Evolutionary conservation across 495 filamentous ascomycete genomes (phyloP).

Genomic region (Geopyxis carbonaria): DNA sequence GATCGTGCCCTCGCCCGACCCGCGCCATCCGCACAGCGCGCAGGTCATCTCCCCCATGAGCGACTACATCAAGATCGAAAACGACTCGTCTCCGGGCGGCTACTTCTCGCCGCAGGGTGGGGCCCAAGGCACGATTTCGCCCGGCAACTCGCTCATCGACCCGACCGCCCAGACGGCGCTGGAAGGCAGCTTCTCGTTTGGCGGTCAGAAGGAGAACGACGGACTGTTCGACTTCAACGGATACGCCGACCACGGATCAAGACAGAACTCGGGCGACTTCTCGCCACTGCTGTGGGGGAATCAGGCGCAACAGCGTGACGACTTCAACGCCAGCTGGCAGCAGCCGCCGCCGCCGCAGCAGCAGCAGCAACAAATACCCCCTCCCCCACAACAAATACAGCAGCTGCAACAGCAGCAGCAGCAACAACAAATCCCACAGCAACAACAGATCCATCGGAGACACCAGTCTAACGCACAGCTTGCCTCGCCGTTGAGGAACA

Average conservation of each 20-base stretch:
- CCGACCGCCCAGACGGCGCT: constrained; percentile 22
- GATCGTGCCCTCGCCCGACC: constrained; percentile 12
- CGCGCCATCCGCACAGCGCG: constrained; percentile 11
- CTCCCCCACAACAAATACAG: constrained; percentile 5
- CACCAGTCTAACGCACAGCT: constrained; percentile 19
- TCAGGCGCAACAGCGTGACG: constrained; percentile 11
- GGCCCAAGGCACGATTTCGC: constrained; percentile 22
- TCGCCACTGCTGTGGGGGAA: constrained; percentile 15
- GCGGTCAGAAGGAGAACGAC: constrained; percentile 14
- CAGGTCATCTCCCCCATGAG: constrained; percentile 16
- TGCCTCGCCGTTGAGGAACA: constrained; percentile 20
- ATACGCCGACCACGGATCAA: constrained; percentile 11
- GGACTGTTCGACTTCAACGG: constrained; percentile 21
- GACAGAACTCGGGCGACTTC: constrained; percentile 13
- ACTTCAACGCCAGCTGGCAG: constrained; percentile 20
- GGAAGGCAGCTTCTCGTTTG: constrained; percentile 15
- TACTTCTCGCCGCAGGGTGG: constrained; percentile 8
- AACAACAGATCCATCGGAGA: constrained; percentile 18
- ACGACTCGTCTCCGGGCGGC: constrained; percentile 12
- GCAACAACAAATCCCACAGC: constrained; percentile 14
- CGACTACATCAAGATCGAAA: constrained; percentile 25
- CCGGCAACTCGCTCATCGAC: constrained; percentile 23
- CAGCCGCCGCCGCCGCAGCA: constrained; percentile 6
- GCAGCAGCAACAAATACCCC: constrained; percentile 2
- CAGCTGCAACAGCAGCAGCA: constrained; percentile 8